Conservation (phyloP, 2,329 filamentous ascomycete species). For the Botrytis medusae region DNA sequence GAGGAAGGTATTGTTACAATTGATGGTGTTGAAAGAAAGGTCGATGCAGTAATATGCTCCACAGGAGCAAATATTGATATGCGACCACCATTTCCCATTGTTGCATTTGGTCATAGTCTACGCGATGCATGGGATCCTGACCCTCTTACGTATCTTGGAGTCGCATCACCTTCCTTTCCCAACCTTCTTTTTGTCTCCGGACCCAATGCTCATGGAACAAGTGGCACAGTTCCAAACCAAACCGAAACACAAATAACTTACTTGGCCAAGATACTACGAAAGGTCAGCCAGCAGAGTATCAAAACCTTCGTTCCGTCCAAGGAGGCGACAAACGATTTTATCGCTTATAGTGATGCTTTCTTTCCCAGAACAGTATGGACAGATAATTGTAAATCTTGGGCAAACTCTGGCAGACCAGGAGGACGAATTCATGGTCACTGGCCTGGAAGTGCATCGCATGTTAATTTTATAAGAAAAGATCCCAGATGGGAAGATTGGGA, state of each 20-base stretch:
- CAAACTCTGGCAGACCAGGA: constrained; percentile 64
- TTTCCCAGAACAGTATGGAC: constrained; percentile 55
- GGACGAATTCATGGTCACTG: constrained; percentile 66
- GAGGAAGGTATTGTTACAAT: constrained; percentile 58
- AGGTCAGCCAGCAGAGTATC: constrained; percentile 65
- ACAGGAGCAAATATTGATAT: constrained; percentile 64
- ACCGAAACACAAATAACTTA: constrained; percentile 67
- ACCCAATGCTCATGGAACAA: constrained; percentile 53
- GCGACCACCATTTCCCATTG: constrained; percentile 60
- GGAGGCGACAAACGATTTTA: constrained; percentile 63
- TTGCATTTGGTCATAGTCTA: constrained; percentile 54
- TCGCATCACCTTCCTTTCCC: constrained; percentile 63
- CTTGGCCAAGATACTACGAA: constrained; percentile 66
- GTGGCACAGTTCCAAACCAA: constrained; percentile 65
- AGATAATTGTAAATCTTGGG: constrained; percentile 69
- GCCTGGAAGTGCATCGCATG: constrained; percentile 65
- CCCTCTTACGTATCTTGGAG: constrained; percentile 66
- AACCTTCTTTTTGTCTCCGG: constrained; percentile 67
- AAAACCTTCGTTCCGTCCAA: constrained; percentile 57
- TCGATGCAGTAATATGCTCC: constrained; percentile 66
- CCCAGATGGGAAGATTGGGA: constrained; percentile 61
- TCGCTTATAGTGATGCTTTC: constrained; percentile 58
- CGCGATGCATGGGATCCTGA: constrained; percentile 55
- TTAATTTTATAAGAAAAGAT: constrained; percentile 56
- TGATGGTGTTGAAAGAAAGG: constrained; percentile 56